phyloP scores from a whole-genome alignment of 2,329 filamentous ascomycete species.

The Juglanconis juglandina region DNA sequence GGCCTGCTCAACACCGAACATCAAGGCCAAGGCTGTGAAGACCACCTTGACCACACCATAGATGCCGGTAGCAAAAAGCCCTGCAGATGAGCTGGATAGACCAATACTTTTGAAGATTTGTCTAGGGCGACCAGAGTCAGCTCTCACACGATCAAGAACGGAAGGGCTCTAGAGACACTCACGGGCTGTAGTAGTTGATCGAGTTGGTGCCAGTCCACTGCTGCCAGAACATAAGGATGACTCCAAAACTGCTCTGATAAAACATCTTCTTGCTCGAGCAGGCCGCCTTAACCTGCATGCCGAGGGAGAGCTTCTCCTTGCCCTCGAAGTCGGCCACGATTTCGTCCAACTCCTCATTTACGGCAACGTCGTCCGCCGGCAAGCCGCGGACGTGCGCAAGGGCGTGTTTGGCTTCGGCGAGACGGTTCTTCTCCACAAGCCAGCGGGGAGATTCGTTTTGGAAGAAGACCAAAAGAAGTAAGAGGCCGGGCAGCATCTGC shows the following conservation, averaged over 20 bases:
- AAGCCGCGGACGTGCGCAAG: slow-evolving; percentile 46
- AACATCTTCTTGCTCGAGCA: slow-evolving; percentile 43
- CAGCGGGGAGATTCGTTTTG: slow-evolving; percentile 38
- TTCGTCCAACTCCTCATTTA: slow-evolving; percentile 53
- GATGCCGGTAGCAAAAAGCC: slow-evolving; percentile 69
- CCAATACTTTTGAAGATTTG: slow-evolving; percentile 64
- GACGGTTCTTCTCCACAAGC: slow-evolving; percentile 32
- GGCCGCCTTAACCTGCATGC: slow-evolving; percentile 37
- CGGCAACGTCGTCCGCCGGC: slow-evolving; percentile 48
- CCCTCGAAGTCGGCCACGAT: slow-evolving; percentile 56
- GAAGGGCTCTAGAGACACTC: slow-evolving; percentile 20
- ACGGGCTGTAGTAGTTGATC: slow-evolving; percentile 52
- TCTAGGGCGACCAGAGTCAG: slow-evolving; percentile 23
- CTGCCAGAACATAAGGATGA: slow-evolving; percentile 17
- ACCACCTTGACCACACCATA: slow-evolving; percentile 70
- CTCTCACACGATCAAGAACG: not conserved
- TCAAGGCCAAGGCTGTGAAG: slow-evolving; percentile 23
- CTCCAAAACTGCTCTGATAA: slow-evolving; percentile 29
- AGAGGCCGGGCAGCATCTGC: slow-evolving; percentile 37
- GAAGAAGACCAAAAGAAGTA: slow-evolving; percentile 33
- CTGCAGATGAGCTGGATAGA: slow-evolving; percentile 51
- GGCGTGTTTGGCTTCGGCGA: slow-evolving; percentile 37
- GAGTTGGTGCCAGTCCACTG: slow-evolving; percentile 54
- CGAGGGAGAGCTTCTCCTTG: slow-evolving; percentile 27
- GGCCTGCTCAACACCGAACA: slow-evolving; percentile 18